A percentile compares a stretch with the other conserved stretches of the same genome.
Conservation (phyloP, 176 grass and related monocot species). For the Paspalum notatum region DNA sequence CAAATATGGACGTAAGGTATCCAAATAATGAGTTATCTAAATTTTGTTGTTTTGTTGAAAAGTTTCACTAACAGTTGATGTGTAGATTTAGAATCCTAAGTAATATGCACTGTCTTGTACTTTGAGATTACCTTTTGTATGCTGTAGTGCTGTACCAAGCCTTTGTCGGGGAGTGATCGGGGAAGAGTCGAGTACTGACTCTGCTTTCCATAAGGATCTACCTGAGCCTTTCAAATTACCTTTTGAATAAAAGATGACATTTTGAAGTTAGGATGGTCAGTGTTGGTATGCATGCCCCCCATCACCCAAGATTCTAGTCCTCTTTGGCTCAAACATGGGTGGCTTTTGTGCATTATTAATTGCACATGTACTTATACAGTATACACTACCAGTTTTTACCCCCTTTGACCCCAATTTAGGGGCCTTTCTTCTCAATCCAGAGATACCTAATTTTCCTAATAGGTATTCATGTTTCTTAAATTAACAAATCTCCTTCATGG, state of each 20-base stretch:
- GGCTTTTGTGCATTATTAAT: background rate
- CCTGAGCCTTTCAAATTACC: slow-evolving; percentile 21
- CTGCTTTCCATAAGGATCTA: background rate
- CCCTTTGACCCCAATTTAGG: background rate
- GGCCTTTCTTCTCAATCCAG: background rate
- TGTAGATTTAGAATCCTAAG: slow-evolving; percentile 21
- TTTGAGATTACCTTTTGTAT: slow-evolving; percentile 10
- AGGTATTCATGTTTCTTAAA: background rate
- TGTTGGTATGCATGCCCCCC: background rate
- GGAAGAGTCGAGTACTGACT: no score
- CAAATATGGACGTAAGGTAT: slow-evolving; percentile 95
- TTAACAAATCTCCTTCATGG: background rate
- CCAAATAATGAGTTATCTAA: background rate
- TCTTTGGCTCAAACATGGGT: background rate
- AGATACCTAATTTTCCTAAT: background rate
- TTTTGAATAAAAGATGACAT: background rate
- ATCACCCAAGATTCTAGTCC: slow-evolving; percentile 1
- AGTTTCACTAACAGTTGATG: background rate
- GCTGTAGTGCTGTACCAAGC: slow-evolving; percentile 1
- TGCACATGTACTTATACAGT: background rate
- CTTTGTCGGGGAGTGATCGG: no score
- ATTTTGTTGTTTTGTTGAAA: background rate
- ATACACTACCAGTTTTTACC: background rate
- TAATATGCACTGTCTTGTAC: slow-evolving; percentile 9
- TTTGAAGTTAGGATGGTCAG: no score